Percentiles rank a stretch among this genome's conserved stretches.
phyloP scores from a whole-genome alignment of 805 yeast genomes.

The Teunomyces stri region DNA sequence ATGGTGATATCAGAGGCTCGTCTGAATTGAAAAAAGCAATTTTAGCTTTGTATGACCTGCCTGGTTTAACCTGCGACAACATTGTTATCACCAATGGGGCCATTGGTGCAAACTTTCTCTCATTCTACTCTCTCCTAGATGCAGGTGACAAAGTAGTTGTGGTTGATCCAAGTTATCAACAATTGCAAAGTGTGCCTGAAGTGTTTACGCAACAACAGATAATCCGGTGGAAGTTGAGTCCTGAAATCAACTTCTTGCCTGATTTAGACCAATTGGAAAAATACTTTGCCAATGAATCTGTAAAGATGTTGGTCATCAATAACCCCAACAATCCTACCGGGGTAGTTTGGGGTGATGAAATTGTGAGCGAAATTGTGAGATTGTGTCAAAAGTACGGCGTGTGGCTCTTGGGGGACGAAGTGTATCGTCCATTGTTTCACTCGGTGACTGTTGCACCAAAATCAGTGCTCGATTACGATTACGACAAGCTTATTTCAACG shows the following conservation, averaged over 20 bases:
- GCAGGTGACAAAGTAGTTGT: slow-evolving; percentile 48
- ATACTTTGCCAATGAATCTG: slow-evolving; percentile 31
- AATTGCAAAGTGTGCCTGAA: slow-evolving; percentile 45
- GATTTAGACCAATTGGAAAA: slow-evolving; percentile 28
- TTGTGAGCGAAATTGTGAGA: slow-evolving; percentile 32
- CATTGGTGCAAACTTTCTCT: slow-evolving; percentile 52
- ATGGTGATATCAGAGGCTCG: slow-evolving; percentile 49
- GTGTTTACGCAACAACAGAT: slow-evolving; percentile 41
- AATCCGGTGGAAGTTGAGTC: slow-evolving; percentile 28
- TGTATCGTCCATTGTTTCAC: slow-evolving; percentile 52
- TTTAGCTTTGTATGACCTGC: slow-evolving; percentile 30
- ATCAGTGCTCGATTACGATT: slow-evolving; percentile 40
- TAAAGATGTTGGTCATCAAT: slow-evolving; percentile 44
- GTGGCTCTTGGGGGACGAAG: slow-evolving; percentile 47
- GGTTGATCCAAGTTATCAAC: slow-evolving; percentile 51
- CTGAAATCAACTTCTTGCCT: slow-evolving; percentile 36
- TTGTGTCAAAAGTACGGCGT: slow-evolving; percentile 31
- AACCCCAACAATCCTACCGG: slow-evolving; percentile 48
- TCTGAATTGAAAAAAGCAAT: slow-evolving; percentile 35
- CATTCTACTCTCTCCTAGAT: slow-evolving; percentile 42
- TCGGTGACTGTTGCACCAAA: slow-evolving; percentile 29
- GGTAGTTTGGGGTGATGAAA: slow-evolving; percentile 33
- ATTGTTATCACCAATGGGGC: slow-evolving; percentile 54
- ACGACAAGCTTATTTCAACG: slow-evolving; percentile 44
- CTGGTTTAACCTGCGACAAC: slow-evolving; percentile 26